Conservation (phyloP, 805 yeast species). For the Scheffersomyces lignosus region DNA sequence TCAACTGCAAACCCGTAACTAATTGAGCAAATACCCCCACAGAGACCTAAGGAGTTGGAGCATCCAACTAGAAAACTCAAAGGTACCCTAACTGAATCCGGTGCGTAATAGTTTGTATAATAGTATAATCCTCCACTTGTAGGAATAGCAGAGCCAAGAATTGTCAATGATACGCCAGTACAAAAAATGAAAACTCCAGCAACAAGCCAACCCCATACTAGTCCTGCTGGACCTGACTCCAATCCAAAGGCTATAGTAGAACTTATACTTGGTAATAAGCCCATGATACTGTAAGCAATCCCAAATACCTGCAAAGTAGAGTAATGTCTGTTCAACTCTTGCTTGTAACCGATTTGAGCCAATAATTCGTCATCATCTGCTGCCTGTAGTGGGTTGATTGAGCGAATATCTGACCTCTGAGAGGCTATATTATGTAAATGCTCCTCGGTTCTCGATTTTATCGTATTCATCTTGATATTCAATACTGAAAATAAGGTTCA, state of each 20-base stretch:
- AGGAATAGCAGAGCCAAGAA: constrained; percentile 67
- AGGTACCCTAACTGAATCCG: constrained; percentile 49
- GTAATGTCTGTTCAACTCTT: constrained; percentile 62
- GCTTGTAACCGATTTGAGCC: constrained; percentile 67
- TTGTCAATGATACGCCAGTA: constrained; percentile 65
- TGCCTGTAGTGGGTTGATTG: constrained; percentile 5
- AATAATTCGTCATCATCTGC: constrained; percentile 32
- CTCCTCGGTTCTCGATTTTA: too few species aligned
- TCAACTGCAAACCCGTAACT: constrained; percentile 68
- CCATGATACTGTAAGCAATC: constrained; percentile 72
- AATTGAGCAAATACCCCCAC: constrained; percentile 69
- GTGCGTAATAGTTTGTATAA: constrained; percentile 69
- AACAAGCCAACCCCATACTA: constrained; percentile 76
- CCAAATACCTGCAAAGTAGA: constrained; percentile 66
- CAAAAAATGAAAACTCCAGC: constrained; percentile 55
- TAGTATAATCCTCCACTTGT: constrained; percentile 75
- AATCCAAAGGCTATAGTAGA: constrained; percentile 54
- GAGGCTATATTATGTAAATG: too few species aligned
- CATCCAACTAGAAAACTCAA: constrained; percentile 65
- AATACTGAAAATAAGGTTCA: too few species aligned
- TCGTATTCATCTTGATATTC: too few species aligned
- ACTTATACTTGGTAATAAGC: constrained; percentile 63
- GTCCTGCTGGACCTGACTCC: constrained; percentile 62
- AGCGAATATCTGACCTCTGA: too few species aligned
- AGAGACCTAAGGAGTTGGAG: constrained; percentile 64